These are phyloP conservation scores for Bipolaris gigantea DNA, from an alignment of 2,329 filamentous ascomycete species.

Conservation along the genomic window DNA sequence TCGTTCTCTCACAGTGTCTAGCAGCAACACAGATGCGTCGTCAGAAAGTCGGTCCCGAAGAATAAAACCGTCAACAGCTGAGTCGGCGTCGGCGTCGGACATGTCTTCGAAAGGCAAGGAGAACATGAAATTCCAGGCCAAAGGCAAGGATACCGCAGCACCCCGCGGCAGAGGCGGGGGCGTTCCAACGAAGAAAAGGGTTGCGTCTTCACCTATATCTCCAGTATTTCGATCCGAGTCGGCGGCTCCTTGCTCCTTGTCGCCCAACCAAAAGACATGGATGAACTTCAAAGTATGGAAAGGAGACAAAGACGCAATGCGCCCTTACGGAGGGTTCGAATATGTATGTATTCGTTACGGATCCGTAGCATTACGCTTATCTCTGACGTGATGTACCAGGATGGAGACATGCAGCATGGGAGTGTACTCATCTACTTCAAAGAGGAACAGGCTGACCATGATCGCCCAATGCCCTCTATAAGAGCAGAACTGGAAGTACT, in stretches of 20 bases:
- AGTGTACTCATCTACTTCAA: slow-evolving; percentile 46
- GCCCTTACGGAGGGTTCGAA: slow-evolving; percentile 44
- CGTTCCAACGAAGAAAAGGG: slow-evolving; percentile 39
- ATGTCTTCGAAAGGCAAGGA: slow-evolving; percentile 36
- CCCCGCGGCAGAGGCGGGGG: slow-evolving; percentile 46
- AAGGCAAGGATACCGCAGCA: slow-evolving; percentile 45
- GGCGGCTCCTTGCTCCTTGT: slow-evolving; percentile 20
- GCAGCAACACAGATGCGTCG: slow-evolving; percentile 31
- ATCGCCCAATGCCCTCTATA: slow-evolving; percentile 42
- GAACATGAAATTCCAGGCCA: slow-evolving; percentile 37
- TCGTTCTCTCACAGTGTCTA: slow-evolving; percentile 35
- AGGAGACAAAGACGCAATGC: slow-evolving; percentile 33
- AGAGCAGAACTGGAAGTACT: slow-evolving; percentile 41
- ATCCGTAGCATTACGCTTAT: not conserved
- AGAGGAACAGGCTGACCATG: slow-evolving; percentile 42
- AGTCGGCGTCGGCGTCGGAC: slow-evolving; percentile 32
- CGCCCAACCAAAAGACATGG: slow-evolving; percentile 35
- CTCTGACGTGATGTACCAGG: slow-evolving; percentile 23
- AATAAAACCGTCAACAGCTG: slow-evolving; percentile 28
- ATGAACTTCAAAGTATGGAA: slow-evolving; percentile 44
- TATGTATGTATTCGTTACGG: slow-evolving; percentile 30
- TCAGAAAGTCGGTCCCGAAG: slow-evolving; percentile 18
- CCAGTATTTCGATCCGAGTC: slow-evolving; percentile 31
- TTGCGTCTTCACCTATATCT: slow-evolving; percentile 16
- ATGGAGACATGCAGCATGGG: slow-evolving; percentile 45